phyloP scores from a whole-genome alignment of 352 stramenopile species.

The Pythium guiyangense region DNA sequence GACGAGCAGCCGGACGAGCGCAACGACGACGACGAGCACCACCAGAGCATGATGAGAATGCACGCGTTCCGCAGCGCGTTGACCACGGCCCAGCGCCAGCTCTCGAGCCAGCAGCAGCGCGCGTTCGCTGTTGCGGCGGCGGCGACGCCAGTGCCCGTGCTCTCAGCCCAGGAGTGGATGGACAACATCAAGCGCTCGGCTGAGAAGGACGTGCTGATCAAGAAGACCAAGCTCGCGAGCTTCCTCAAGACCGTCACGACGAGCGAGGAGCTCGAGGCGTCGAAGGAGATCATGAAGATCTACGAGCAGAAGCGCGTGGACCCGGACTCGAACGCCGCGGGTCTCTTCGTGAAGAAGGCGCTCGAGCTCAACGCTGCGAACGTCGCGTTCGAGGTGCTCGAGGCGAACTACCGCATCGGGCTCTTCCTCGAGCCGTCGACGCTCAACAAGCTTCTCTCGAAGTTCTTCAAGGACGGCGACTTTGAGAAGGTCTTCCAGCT shows the following conservation, averaged over 20 bases:
- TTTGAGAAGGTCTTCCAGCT: constrained; percentile 78
- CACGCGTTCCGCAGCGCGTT: constrained; percentile 68
- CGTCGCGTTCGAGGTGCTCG: constrained; percentile 73
- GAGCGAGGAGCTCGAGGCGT: constrained; percentile 70
- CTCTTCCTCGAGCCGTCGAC: constrained; percentile 76
- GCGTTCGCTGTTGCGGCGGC: constrained; percentile 27
- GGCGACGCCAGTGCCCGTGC: constrained; percentile 24
- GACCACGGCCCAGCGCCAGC: constrained; percentile 43
- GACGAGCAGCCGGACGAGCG: background rate
- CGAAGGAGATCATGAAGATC: constrained; percentile 86
- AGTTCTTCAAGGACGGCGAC: constrained; percentile 76
- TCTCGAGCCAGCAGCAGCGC: constrained; percentile 23
- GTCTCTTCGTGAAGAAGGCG: constrained; percentile 81
- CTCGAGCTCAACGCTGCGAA: constrained; percentile 68
- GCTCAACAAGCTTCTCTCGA: constrained; percentile 81
- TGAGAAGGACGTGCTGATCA: constrained; percentile 75
- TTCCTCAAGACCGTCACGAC: constrained; percentile 83
- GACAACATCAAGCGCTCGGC: constrained; percentile 72
- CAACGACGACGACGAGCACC: background rate
- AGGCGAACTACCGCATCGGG: constrained; percentile 79
- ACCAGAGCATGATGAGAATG: constrained; percentile 32
- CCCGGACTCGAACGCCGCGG: constrained; percentile 67
- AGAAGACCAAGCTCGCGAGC: constrained; percentile 78
- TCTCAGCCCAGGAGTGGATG: constrained; percentile 74
- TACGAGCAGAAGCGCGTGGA: constrained; percentile 85